Base-by-base conservation (phyloP, 345 rosid species). In the Populus deltoides region DNA sequence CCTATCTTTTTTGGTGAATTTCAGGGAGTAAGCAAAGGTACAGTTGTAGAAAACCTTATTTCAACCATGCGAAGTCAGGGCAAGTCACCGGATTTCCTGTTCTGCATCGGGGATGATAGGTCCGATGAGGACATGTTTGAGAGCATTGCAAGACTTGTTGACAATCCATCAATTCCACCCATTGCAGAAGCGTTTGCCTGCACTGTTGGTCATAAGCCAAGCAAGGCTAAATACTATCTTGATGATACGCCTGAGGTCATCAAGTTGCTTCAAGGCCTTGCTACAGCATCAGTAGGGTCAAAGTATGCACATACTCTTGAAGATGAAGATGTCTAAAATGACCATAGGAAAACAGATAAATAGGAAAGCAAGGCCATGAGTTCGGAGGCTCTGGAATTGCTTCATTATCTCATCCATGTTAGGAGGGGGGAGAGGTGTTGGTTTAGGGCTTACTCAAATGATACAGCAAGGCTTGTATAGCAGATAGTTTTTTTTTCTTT, bases 81-180 rank as follows among this genome's bases (percentile, higher is more conserved):
- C 55, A 86, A 80, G 80, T 81, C 87, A 8, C 93, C 93, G 0
- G 97, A 92, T 80, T 92, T 93, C 79, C 80, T 92, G 74, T 80
- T 93, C 63, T 92, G 98, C 82, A 86, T 92, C 15, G 98, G 98
- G 2, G 97, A 93, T 75, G 98, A 93, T 75, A 85, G 91, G 8
- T 93, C 97, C 0, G 98, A 92, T 35, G 98, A 93, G 78, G 98
- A 93, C 74, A 93, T 93, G 98, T 93, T 93, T 2, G 97, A 90
- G 85, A 84, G 88, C 77, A 88, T 93, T 8, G 83, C 79, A 24
- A 81, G 76, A 38, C 77, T 78, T 27, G 75, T 73, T 12, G 80
- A 85, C 15, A 73, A 85, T 75, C 91, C 88, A 36, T 79, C 86
- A 15, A 71, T 79, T n/a, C 87, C 92, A 35, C 75, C 84, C 25